Conservation (phyloP, 768 basidiomycete genomes). For the Termitomyces sp. region DNA sequence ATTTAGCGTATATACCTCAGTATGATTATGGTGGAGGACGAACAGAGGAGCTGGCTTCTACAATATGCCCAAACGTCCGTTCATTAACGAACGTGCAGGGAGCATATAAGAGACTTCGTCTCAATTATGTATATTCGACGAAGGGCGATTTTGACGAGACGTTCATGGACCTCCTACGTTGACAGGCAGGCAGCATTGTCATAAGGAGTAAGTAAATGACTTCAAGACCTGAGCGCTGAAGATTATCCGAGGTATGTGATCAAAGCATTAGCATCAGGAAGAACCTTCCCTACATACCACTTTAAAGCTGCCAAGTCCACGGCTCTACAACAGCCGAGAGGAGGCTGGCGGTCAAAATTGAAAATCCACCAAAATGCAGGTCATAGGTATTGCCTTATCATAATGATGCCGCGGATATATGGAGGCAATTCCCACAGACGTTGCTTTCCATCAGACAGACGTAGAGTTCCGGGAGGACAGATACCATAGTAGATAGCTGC, state of each 20-base stretch:
- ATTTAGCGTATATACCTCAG: neutral
- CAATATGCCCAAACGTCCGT: neutral
- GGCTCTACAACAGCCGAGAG: neutral
- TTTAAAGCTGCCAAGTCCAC: neutral
- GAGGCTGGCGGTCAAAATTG: neutral
- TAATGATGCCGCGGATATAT: neutral
- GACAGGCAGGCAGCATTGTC: neutral
- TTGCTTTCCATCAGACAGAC: neutral
- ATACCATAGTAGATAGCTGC: neutral
- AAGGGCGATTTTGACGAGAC: no score
- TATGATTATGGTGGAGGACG: neutral
- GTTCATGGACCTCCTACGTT: neutral
- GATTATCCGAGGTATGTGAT: neutral
- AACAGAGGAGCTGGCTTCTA: neutral
- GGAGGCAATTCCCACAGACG: conserved; percentile 1
- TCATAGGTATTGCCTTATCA: neutral
- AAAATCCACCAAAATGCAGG: neutral
- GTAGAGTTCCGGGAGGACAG: neutral
- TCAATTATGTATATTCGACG: no score
- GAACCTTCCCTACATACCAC: no score
- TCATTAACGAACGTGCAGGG: neutral
- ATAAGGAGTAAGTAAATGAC: neutral
- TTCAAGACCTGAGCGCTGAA: neutral
- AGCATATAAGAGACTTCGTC: neutral
- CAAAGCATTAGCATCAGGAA: neutral